Evolutionary conservation across 495 filamentous ascomycete species (phyloP), one percentile per base, ranked within the genome.

Genomic region (Annulohypoxylon moriforme): DNA sequence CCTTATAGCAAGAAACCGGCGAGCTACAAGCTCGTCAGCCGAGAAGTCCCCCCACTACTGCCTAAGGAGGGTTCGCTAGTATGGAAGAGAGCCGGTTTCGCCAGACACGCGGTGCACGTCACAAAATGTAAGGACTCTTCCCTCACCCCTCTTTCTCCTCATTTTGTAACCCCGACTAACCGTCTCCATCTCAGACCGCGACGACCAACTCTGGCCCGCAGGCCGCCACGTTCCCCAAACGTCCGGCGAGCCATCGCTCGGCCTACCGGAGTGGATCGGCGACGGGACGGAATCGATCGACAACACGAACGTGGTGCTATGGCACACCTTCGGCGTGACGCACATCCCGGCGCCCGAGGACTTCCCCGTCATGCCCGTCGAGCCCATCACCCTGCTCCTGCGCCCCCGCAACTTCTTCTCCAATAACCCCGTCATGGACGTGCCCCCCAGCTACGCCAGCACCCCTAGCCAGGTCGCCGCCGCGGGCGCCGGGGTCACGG

Each of bases 161-260:
- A 13, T 14, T 36, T 42, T 25, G 24, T 29, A 3, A 29, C 27
- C 25, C 40, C 14, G 9, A 29, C 27, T 33, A 65, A 67, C 53
- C n/a, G 44, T 40, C n/a, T n/a, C 2, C 16, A 36, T 1, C 49
- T 38, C 60, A 94, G 93, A 97, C 78, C 80, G 81, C 55, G 94
- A 97, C 79, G 89, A 93, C 64, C 92, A 97, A 85, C 87, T 97
- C 71, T 92, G 95, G 81, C 94, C 95, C 1, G 95, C 95, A 1
- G 95, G 95, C 72, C 91, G 93, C 4, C 94, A 97, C 84, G 94
- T 98, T 1, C 94, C 94, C 0, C 94, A 98, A 79, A 97, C 94
- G 5, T 94, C 91, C 0, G 94, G 94, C 75, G 92, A 93, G 69
- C 93, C 93, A 3, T 91, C 92, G 0, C 79, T 83, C 16, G 94